Evolutionary conservation across 352 stramenopile genomes (phyloP).

Genomic region (Aphanomyces euteiches): DNA sequence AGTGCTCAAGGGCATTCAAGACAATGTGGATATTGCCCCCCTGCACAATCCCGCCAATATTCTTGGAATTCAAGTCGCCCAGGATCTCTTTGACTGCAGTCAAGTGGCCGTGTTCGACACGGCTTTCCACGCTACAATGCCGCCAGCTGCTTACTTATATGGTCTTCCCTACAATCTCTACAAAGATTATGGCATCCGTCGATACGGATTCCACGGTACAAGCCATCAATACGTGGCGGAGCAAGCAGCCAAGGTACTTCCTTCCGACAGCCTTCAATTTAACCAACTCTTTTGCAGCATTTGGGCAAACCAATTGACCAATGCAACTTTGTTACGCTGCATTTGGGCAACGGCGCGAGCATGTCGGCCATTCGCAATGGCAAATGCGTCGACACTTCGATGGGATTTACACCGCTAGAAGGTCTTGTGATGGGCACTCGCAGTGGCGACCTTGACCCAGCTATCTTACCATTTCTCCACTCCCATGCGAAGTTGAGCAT

Average conservation of each 20-base stretch:
- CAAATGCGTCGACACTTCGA: slow-evolving; percentile 83
- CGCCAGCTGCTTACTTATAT: slow-evolving; percentile 75
- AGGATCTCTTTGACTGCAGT: slow-evolving; percentile 66
- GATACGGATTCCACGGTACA: slow-evolving; percentile 90
- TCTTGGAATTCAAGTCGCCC: slow-evolving; percentile 78
- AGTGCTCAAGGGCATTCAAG: slow-evolving; percentile 54
- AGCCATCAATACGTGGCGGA: slow-evolving; percentile 82
- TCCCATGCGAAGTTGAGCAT: slow-evolving; percentile 68
- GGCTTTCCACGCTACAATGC: slow-evolving; percentile 85
- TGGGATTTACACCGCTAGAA: slow-evolving; percentile 86
- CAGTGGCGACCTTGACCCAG: slow-evolving; percentile 80
- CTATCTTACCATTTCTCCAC: slow-evolving; percentile 70
- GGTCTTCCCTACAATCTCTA: slow-evolving; percentile 76
- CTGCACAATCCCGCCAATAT: slow-evolving; percentile 87
- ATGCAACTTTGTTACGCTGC: slow-evolving; percentile 79
- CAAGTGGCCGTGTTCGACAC: slow-evolving; percentile 90
- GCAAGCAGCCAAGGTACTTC: slow-evolving; percentile 46
- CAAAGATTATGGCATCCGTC: slow-evolving; percentile 73
- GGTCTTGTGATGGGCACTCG: slow-evolving; percentile 88
- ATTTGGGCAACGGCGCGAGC: slow-evolving; percentile 84
- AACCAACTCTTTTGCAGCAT: slow-evolving; percentile 24
- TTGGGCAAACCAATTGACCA: slow-evolving; percentile 53
- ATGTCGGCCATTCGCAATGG: slow-evolving; percentile 75
- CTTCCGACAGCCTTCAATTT: not conserved
- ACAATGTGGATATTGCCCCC: slow-evolving; percentile 63